phyloP scores from a whole-genome alignment of 164 flowering plant genomes.

The Liriodendron chinense region DNA sequence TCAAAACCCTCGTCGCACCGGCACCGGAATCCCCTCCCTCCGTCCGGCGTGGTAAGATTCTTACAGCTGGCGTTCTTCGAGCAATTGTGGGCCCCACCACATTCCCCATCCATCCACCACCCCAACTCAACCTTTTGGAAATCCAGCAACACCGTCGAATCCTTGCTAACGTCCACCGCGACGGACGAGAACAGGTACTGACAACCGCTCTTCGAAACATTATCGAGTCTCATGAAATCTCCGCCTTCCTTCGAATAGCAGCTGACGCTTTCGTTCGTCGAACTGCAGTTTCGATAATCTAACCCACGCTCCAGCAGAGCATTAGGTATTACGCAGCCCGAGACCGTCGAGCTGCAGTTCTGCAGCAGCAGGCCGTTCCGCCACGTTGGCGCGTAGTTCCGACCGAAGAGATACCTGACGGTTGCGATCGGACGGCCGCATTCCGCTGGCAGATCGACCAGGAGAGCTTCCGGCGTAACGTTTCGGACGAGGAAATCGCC shows the following conservation, averaged over 20 bases:
- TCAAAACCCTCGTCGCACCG: conserved; percentile 46
- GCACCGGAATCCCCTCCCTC: conserved; percentile 43
- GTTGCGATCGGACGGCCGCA: conserved; percentile 49
- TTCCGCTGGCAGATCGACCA: conserved; percentile 31
- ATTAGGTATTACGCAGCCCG: conserved; percentile 23
- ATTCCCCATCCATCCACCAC: conserved; percentile 57
- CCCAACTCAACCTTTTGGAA: conserved; percentile 46
- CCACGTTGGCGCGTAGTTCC: conserved; percentile 46
- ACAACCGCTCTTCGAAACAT: conserved; percentile 32
- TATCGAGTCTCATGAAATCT: conserved; percentile 22
- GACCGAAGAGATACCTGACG: conserved; percentile 27
- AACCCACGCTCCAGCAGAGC: conserved; percentile 29
- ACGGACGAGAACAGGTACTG: conserved; percentile 40
- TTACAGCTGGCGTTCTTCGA: conserved; percentile 37
- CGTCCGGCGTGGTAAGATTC: conserved; percentile 16
- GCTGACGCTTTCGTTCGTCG: conserved; percentile 20
- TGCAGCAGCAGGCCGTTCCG: conserved; percentile 54
- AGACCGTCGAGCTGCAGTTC: conserved; percentile 41
- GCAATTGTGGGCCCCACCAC: conserved; percentile 38
- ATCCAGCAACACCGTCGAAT: conserved; percentile 39
- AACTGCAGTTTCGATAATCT: conserved; percentile 20
- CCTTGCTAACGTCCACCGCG: conserved; percentile 15
- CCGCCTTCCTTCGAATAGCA: conserved; percentile 35
- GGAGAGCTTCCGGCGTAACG: conserved; percentile 29
- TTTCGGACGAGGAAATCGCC: conserved; percentile 39